Evolutionary conservation across 805 yeast genomes (phyloP).

Genomic region (Sungouiella blattae): DNA sequence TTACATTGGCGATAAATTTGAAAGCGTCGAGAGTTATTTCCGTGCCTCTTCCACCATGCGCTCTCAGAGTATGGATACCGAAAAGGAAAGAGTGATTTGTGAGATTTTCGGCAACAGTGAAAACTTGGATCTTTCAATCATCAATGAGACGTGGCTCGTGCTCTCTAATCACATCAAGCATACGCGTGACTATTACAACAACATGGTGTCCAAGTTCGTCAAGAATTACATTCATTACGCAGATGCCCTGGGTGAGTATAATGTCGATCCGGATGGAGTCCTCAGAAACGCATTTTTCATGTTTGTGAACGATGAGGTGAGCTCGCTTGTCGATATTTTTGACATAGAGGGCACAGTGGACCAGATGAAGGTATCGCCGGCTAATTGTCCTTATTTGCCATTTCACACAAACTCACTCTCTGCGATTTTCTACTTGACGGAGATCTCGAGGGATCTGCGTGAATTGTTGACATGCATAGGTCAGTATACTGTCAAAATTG

Average conservation of each 20-base stretch:
- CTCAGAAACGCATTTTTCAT: conserved; percentile 25
- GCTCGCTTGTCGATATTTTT: conserved; percentile 27
- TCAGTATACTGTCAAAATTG: conserved; percentile 26
- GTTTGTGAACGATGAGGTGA: conserved; percentile 23
- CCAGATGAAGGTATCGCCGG: conserved; percentile 35
- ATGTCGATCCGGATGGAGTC: conserved; percentile 28
- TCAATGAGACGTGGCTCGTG: conserved; percentile 44
- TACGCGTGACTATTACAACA: conserved; percentile 28
- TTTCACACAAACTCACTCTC: conserved; percentile 40
- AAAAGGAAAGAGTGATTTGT: conserved; percentile 23
- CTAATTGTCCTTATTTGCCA: conserved; percentile 33
- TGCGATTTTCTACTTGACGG: conserved; percentile 32
- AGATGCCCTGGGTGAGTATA: conserved; percentile 15
- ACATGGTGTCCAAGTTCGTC: conserved; percentile 31
- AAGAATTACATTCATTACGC: conserved; percentile 36
- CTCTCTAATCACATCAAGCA: conserved; percentile 33
- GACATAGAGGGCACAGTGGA: conserved; percentile 24
- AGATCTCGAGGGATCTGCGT: conserved; percentile 26
- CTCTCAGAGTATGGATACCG: conserved; percentile 22
- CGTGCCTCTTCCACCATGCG: conserved; percentile 24
- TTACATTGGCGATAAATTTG: conserved; percentile 38
- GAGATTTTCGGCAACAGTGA: conserved; percentile 37
- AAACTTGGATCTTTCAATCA: conserved; percentile 37
- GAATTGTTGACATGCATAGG: conserved; percentile 30
- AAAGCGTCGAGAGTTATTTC: conserved; percentile 32